phyloP scores from a whole-genome alignment of 139 green algal genomes.

The Zygnema circumcarinatum region DNA sequence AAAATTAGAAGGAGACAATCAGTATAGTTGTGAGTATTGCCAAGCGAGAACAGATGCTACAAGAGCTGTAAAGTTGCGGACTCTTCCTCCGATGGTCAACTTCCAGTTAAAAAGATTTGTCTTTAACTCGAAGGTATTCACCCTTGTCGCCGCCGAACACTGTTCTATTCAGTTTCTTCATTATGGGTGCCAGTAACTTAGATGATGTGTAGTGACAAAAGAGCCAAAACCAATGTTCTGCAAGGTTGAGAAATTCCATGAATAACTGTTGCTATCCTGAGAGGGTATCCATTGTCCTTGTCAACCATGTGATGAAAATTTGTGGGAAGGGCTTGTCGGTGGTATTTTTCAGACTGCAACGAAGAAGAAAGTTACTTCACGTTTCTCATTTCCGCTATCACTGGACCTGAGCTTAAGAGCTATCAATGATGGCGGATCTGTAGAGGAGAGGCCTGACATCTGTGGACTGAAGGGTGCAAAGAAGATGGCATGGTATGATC shows the following conservation, averaged over 20 bases:
- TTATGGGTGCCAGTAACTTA: neutral
- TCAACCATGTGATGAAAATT: too few relatives aligned
- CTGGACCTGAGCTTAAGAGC: conserved; percentile 71
- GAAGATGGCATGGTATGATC: conserved; percentile 32
- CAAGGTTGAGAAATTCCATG: neutral
- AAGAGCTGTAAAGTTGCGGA: conserved; percentile 71
- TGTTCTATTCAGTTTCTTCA: neutral
- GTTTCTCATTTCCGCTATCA: conserved; percentile 78
- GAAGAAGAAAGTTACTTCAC: conserved; percentile 78
- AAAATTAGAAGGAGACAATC: conserved; percentile 80
- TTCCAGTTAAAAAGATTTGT: conserved; percentile 90
- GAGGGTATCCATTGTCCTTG: too few relatives aligned
- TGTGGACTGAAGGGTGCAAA: neutral
- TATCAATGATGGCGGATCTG: neutral
- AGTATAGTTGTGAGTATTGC: conserved; percentile 83
- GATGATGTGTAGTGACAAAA: neutral
- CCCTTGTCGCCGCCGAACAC: too few relatives aligned
- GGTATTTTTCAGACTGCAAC: conserved; percentile 63
- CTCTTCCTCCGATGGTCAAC: conserved; percentile 82
- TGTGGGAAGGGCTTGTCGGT: too few relatives aligned
- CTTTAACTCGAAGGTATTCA: conserved; percentile 79
- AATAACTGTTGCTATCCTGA: too few relatives aligned
- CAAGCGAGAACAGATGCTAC: conserved; percentile 74
- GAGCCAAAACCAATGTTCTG: neutral
- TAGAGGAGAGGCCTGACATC: conserved; percentile 12